phyloP scores from a whole-genome alignment of 2,329 filamentous ascomycete genomes.

The Aspergillus melleus region DNA sequence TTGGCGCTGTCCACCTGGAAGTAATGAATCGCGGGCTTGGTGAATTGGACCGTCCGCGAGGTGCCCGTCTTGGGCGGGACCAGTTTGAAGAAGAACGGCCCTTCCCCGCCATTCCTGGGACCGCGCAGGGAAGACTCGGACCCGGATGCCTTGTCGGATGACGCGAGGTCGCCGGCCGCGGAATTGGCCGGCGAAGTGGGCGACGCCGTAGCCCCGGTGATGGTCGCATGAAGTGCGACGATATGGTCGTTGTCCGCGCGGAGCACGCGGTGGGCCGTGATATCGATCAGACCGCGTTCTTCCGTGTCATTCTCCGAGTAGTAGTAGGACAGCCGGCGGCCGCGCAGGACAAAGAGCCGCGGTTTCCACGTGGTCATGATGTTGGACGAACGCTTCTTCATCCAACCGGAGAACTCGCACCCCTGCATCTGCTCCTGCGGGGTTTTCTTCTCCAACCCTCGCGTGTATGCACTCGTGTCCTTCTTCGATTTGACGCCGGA shows the following conservation, averaged over 20 bases:
- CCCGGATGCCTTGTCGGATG: slow-evolving; percentile 29
- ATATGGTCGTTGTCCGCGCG: slow-evolving; percentile 89
- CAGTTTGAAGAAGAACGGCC: slow-evolving; percentile 97
- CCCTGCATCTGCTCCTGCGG: slow-evolving; percentile 81
- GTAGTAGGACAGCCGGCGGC: slow-evolving; percentile 89
- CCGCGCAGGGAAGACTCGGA: slow-evolving; percentile 33
- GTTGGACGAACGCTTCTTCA: slow-evolving; percentile 98
- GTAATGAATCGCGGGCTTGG: slow-evolving; percentile 94
- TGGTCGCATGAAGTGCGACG: slow-evolving; percentile 84
- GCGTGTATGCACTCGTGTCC: slow-evolving; percentile 88
- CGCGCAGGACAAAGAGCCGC: slow-evolving; percentile 90
- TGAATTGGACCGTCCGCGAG: slow-evolving; percentile 92
- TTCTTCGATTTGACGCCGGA: slow-evolving; percentile 74
- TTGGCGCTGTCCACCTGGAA: slow-evolving; percentile 92
- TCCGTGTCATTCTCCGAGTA: slow-evolving; percentile 90
- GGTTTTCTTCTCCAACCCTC: slow-evolving; percentile 76
- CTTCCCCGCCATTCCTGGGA: slow-evolving; percentile 52
- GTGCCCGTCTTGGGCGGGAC: slow-evolving; percentile 85
- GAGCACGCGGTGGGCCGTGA: slow-evolving; percentile 94
- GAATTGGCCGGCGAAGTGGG: slow-evolving; percentile 56
- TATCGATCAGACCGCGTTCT: slow-evolving; percentile 95
- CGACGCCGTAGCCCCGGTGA: slow-evolving; percentile 79
- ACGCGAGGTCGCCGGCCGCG: slow-evolving; percentile 38
- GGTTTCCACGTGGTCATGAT: slow-evolving; percentile 98
- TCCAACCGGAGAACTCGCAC: slow-evolving; percentile 96